These are phyloP conservation scores for Pseudonitzschia pungens DNA, from an alignment of 108 stramenopile species.

Conservation along the genomic window DNA sequence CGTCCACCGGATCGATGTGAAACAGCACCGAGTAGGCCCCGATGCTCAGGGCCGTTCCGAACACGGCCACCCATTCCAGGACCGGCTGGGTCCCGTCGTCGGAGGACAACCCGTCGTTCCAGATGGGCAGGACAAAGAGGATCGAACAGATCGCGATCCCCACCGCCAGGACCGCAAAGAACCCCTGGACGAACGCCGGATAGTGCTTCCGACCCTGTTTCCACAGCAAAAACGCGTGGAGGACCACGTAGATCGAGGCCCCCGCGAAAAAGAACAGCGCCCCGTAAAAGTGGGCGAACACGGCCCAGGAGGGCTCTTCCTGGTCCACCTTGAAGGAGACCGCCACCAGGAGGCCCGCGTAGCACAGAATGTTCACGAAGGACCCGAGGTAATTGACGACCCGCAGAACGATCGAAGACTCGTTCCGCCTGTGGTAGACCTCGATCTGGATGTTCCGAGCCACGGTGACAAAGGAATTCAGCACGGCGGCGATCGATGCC, in stretches of 20 bases:
- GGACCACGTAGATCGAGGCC: neutral
- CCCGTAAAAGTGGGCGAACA: neutral
- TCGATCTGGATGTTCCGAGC: constrained; percentile 16
- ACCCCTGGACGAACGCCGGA: neutral
- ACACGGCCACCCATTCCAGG: constrained; percentile 5
- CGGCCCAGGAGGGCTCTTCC: constrained; percentile 9
- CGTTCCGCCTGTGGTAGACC: constrained; percentile 7
- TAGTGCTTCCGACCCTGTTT: neutral
- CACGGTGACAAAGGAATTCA: neutral
- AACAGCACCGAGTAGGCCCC: neutral
- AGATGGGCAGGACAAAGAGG: constrained; percentile 1
- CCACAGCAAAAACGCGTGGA: neutral
- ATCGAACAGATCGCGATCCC: neutral
- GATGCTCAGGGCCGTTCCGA: neutral
- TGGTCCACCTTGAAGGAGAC: neutral
- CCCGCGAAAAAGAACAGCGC: neutral
- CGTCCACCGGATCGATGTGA: constrained; percentile 8
- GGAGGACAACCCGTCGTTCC: neutral
- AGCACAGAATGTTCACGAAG: neutral
- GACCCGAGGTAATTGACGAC: neutral
- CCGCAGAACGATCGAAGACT: neutral
- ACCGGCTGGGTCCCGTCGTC: neutral
- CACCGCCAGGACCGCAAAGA: neutral
- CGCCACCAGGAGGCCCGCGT: neutral
- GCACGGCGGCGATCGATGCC: neutral